Percentiles rank a stretch among this genome's conserved stretches.
Conservation (phyloP, 495 filamentous ascomycete genomes). For the Entonaema liquescens region DNA sequence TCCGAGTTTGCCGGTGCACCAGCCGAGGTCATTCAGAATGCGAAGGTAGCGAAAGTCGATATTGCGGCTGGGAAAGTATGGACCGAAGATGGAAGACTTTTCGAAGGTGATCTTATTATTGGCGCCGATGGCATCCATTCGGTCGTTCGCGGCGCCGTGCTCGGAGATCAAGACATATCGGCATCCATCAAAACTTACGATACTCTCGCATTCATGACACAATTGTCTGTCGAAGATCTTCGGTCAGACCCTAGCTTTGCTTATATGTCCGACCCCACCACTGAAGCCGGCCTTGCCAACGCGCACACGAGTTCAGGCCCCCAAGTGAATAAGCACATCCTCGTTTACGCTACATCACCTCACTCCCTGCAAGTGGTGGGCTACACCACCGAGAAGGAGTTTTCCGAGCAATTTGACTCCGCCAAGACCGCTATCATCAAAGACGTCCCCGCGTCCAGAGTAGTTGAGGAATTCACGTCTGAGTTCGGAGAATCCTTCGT, state of each 20-base stretch:
- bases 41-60: slow-evolving; percentile 39
- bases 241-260: slow-evolving; percentile 30
- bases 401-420: slow-evolving; percentile 36
- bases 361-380: slow-evolving; percentile 37
- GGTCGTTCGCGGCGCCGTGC: slow-evolving; percentile 31
- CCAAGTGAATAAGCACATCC: slow-evolving; percentile 30
- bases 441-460: slow-evolving; percentile 30
- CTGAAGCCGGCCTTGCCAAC: slow-evolving; percentile 34
- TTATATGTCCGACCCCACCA: slow-evolving; percentile 34
- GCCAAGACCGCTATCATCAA: slow-evolving; percentile 39
- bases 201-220: slow-evolving; percentile 38
- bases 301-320: slow-evolving; percentile 17
- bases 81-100: slow-evolving; percentile 36
- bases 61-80: slow-evolving; percentile 38
- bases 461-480: slow-evolving; percentile 32
- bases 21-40: slow-evolving; percentile 35
- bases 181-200: slow-evolving; percentile 25
- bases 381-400: slow-evolving; percentile 42
- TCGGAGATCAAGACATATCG: slow-evolving; percentile 26
- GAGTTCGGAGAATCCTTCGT: slow-evolving; percentile 32
- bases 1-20: slow-evolving; percentile 36
- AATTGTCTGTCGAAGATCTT: slow-evolving; percentile 36
- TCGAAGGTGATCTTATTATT: slow-evolving; percentile 43
- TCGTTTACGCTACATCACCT: slow-evolving; percentile 39
- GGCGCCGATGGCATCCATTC: slow-evolving; percentile 46